Evolutionary conservation across 2,329 filamentous ascomycete genomes (phyloP).

Genomic region (Whalleya microplaca): DNA sequence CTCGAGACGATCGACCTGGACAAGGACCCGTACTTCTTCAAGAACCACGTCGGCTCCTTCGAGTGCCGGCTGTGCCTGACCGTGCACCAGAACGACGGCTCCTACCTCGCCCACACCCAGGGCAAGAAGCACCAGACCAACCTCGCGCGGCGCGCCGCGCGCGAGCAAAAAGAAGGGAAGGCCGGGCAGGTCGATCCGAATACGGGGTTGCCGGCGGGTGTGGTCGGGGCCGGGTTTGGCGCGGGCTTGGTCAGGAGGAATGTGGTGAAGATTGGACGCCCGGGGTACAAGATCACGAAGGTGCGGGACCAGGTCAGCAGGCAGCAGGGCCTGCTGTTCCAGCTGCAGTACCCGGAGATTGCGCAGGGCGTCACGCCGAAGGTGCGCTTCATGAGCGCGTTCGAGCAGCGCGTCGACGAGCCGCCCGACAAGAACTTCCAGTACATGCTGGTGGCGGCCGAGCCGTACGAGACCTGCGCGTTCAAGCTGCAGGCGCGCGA

Average conservation of each 20-base stretch:
- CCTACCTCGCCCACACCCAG: conserved; percentile 97
- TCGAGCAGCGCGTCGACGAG: conserved; percentile 93
- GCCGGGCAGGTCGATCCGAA: conserved; percentile 69
- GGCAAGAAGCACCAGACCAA: conserved; percentile 99
- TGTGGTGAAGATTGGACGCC: conserved; percentile 90
- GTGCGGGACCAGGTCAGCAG: conserved; percentile 84
- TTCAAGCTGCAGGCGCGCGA: conserved; percentile 96
- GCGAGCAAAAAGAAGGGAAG: conserved; percentile 88
- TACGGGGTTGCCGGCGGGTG: conserved; percentile 72
- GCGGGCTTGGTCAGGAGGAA: conserved; percentile 74
- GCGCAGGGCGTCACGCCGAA: conserved; percentile 70
- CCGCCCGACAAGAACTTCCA: conserved; percentile 90
- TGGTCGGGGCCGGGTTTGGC: conserved; percentile 71
- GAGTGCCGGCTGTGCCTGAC: conserved; percentile 97
- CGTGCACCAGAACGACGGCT: conserved; percentile 98
- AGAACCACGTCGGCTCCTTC: conserved; percentile 97
- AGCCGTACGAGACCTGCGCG: conserved; percentile 96
- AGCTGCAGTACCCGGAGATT: conserved; percentile 94
- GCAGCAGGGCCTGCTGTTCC: conserved; percentile 91
- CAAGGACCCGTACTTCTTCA: conserved; percentile 99
- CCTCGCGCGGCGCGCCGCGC: conserved; percentile 90
- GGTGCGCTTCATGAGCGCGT: conserved; percentile 97
- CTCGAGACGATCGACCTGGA: conserved; percentile 99
- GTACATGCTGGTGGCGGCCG: conserved; percentile 91
- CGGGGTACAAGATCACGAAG: conserved; percentile 98